These are phyloP conservation scores for Hirschfeldia incana DNA, from an alignment of 345 rosid species.

Conservation along the genomic window DNA sequence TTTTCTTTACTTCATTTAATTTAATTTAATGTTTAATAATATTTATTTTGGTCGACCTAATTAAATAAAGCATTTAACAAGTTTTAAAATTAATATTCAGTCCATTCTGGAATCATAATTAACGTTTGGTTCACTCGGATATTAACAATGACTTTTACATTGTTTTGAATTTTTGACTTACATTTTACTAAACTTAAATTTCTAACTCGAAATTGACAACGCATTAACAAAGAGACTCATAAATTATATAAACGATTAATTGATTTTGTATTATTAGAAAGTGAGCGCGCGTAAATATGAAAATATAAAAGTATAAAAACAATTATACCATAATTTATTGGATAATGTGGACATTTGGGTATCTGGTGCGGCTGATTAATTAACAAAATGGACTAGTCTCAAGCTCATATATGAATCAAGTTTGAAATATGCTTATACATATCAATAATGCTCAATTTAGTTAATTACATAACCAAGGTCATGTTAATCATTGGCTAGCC, in stretches of 20 bases:
- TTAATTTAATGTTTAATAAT: too few relatives aligned
- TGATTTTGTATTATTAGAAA: too few relatives aligned
- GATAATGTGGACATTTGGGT: slow-evolving; percentile 3
- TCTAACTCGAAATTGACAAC: background rate
- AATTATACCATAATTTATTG: background rate
- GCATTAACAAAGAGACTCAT: background rate
- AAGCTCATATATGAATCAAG: background rate
- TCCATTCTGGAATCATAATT: background rate
- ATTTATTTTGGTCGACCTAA: background rate
- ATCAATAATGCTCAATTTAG: background rate
- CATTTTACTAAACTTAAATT: background rate
- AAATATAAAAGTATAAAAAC: background rate
- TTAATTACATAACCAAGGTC: background rate
- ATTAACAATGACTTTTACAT: background rate
- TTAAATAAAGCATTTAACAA: background rate
- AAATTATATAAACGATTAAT: background rate
- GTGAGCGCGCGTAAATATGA: too few relatives aligned
- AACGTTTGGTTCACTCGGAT: background rate
- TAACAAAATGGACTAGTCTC: background rate
- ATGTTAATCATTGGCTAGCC: background rate
- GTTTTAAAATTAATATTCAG: background rate
- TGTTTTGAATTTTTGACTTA: background rate
- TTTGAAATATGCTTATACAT: background rate
- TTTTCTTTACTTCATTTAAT: background rate
- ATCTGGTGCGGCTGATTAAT: slow-evolving; percentile 6